A percentile compares a stretch with the other conserved stretches of the same genome.
These are phyloP conservation scores for Rhizopogon rudus DNA, from an alignment of 768 basidiomycete species.

Conservation along the genomic window DNA sequence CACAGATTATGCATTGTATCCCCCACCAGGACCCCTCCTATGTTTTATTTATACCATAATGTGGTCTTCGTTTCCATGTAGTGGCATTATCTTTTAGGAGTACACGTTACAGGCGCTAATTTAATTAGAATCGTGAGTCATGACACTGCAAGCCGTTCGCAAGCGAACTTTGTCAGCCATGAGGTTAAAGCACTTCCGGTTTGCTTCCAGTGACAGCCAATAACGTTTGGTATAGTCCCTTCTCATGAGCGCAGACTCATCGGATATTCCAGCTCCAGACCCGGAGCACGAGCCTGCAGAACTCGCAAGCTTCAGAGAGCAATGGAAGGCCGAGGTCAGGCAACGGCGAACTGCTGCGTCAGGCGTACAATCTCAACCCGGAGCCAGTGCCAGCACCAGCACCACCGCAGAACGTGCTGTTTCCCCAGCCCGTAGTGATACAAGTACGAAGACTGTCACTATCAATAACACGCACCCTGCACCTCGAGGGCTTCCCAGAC, in stretches of 20 bases:
- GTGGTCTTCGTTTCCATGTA: not conserved
- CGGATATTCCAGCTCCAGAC: not conserved
- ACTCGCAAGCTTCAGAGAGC: constrained; percentile 63
- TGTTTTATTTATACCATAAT: constrained; percentile 25
- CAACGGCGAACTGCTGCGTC: constrained; percentile 14
- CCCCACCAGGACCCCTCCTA: constrained; percentile 7
- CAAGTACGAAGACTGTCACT: not conserved
- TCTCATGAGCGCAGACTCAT: not conserved
- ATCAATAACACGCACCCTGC: not conserved
- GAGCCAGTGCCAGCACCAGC: not conserved
- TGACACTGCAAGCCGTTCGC: too few relatives aligned
- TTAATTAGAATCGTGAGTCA: not conserved
- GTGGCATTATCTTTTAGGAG: too few relatives aligned
- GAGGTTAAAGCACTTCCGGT: not conserved
- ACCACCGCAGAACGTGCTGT: constrained; percentile 7
- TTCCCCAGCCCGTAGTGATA: constrained; percentile 1
- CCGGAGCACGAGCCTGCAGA: constrained; percentile 49
- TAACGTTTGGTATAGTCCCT: not conserved
- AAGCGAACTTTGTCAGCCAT: not conserved
- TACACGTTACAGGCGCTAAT: not conserved
- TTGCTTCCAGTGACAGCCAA: not conserved
- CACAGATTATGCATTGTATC: constrained; percentile 1
- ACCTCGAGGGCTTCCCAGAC: not conserved
- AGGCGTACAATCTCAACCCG: not conserved
- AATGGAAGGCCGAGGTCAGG: constrained; percentile 66